A percentile compares a stretch with the other conserved stretches of the same genome.
phyloP scores from a whole-genome alignment of 2,329 filamentous ascomycete genomes.

The Myriosclerotinia curreyana region DNA sequence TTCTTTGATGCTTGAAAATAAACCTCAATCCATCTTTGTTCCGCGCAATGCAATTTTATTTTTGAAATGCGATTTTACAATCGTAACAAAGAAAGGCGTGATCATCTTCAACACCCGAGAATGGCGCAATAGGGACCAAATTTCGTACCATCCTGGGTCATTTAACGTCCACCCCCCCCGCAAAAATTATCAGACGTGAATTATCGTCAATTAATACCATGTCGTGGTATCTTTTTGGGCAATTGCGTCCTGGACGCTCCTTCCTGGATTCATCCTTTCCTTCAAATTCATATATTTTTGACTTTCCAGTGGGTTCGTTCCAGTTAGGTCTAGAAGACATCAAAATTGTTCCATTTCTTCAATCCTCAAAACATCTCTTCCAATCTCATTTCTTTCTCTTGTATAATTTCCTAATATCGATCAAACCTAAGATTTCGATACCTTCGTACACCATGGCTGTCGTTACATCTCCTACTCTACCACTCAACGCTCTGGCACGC shows the following conservation, averaged over 20 bases:
- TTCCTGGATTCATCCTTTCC: constrained; percentile 7
- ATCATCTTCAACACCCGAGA: constrained; percentile 16
- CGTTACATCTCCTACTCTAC: constrained; percentile 22
- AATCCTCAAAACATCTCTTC: not conserved
- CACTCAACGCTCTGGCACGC: constrained; percentile 6
- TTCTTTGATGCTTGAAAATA: not conserved
- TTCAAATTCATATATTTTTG: constrained; percentile 9
- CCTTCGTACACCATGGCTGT: constrained; percentile 22
- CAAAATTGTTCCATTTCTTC: not conserved
- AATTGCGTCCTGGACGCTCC: constrained; percentile 11
- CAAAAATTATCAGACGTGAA: not conserved
- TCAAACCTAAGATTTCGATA: not conserved
- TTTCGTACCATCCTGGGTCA: constrained; percentile 19
- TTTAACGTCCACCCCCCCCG: constrained; percentile 1
- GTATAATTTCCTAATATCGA: not conserved
- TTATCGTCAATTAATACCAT: not conserved
- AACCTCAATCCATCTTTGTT: not conserved
- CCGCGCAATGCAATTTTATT: not conserved
- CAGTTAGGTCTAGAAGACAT: not conserved
- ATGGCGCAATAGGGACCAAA: constrained; percentile 16
- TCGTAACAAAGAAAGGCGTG: constrained; percentile 21
- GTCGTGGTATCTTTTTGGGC: constrained; percentile 16
- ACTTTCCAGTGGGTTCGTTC: constrained; percentile 4
- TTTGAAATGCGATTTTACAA: constrained; percentile 7
- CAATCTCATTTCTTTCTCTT: not conserved